Evolutionary conservation across 2,329 filamentous ascomycete genomes (phyloP).

Genomic region (Fusarium mexicanum): DNA sequence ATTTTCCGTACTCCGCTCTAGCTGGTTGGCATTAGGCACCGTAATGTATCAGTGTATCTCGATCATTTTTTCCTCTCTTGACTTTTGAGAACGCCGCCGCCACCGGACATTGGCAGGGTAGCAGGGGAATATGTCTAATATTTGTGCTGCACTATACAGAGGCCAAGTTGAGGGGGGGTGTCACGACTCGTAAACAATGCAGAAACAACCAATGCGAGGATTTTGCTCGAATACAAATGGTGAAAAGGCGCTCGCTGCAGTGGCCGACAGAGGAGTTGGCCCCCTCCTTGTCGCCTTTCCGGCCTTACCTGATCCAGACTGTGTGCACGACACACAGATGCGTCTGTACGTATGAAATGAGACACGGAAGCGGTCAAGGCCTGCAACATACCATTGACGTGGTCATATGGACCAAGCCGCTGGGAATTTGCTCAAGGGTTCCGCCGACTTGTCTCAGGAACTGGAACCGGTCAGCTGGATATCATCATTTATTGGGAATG

Average conservation of each 20-base stretch:
- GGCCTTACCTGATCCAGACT: conserved; percentile 14
- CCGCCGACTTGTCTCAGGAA: conserved; percentile 29
- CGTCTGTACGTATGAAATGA: conserved; percentile 9
- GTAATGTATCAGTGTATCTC: not conserved
- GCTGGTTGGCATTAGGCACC: not conserved
- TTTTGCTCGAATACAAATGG: conserved; percentile 22
- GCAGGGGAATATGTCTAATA: conserved; percentile 9
- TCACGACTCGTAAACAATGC: conserved; percentile 7
- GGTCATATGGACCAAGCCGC: conserved; percentile 37
- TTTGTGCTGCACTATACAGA: not conserved
- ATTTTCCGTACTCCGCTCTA: conserved; percentile 18
- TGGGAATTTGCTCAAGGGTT: conserved; percentile 21
- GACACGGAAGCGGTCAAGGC: conserved; percentile 32
- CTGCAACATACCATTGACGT: conserved; percentile 17
- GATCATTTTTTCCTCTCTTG: conserved; percentile 1
- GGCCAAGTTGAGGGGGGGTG: conserved; percentile 4
- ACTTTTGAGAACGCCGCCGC: conserved; percentile 11
- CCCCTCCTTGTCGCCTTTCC: conserved; percentile 15
- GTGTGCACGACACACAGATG: conserved; percentile 21
- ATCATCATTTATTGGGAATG: conserved; percentile 19
- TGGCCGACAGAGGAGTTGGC: conserved; percentile 2
- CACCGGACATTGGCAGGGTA: conserved; percentile 4
- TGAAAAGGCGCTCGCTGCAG: conserved; percentile 26
- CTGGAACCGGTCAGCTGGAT: conserved; percentile 32
- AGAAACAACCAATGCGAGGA: conserved; percentile 12